Base-by-base conservation (phyloP, 306 rosid genomes). In the Malus sieversii region DNA sequence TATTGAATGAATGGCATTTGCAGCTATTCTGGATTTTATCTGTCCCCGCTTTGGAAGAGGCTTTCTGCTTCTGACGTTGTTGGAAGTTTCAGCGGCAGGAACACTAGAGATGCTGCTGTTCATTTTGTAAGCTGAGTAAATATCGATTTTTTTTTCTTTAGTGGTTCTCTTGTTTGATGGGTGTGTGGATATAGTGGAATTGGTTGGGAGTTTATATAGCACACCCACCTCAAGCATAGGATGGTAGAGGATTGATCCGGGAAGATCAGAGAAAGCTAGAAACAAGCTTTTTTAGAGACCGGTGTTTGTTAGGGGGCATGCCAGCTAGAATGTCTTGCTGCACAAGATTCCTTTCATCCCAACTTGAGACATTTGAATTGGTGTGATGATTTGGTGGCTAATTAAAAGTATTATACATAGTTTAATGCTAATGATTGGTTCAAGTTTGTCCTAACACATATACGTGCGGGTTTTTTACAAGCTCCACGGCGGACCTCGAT, bases 231-330 rank as follows among this genome's bases (percentile, higher is more conserved):
- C 53, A 48, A 48, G 53, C 53, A 15, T 48, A 48, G 53, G 53
- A 48, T 16, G 6, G 53, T 7, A 16, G 20, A 48, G 53, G 53
- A 15, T 23, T 70, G 66, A 57, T 79, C 67, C 14, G 20, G 55
- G 22, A 69, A 42, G 51, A 60, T 59, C 60, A 68, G 53, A 75
- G 72, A 67, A 48, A 48, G 55, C 70, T 72, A 72, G 78, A 75
- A 68, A 58, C 74, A 57, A 23, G 14, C 70, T 68, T 40, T 82
- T 42, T 8, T 70, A 29, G 51, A 58, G 15, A 48, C 32, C 51
- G 8, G 60, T 73, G 79, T 76, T 32, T 62, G 90, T 87, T 87
- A 74, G 85, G 89, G 74, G 74, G 75, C 90, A 86, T 81, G 96
- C 80, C 89, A 86, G 81, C 88, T n/a, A 59, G 57, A 61, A 70